Conservation (phyloP, 495 filamentous ascomycete species). For the Annulohypoxylon stygium region DNA sequence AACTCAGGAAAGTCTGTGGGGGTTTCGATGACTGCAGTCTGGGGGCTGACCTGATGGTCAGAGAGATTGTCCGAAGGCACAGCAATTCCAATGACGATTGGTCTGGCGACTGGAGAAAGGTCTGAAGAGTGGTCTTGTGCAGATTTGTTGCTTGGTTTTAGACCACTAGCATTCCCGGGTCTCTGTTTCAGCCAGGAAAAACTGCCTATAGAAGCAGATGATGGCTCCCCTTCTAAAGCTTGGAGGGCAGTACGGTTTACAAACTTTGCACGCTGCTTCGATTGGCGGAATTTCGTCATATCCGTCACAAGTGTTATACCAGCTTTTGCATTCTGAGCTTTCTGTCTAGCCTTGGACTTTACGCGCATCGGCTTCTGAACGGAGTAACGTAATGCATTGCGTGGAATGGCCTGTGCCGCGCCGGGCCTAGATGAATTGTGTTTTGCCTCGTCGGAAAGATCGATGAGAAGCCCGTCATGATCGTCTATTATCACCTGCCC, state of each 20-base stretch:
- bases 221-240: conserved; percentile 61
- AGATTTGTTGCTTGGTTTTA: conserved; percentile 48
- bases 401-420: conserved; percentile 33
- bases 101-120: conserved; percentile 79
- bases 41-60: conserved; percentile 64
- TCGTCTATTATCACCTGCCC: conserved; percentile 45
- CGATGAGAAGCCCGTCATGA: conserved; percentile 48
- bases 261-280: conserved; percentile 54
- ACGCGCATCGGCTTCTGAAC: conserved; percentile 50
- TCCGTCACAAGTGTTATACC: conserved; percentile 77
- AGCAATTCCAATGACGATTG: conserved; percentile 83
- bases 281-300: conserved; percentile 57
- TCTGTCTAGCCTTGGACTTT: conserved; percentile 64
- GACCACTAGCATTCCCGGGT: conserved; percentile 42
- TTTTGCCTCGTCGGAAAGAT: conserved; percentile 34
- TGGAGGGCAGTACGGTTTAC: conserved; percentile 64
- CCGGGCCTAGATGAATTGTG: conserved; percentile 31
- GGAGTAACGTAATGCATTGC: conserved; percentile 43
- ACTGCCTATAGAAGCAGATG: conserved; percentile 56
- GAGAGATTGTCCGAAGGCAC: conserved; percentile 72
- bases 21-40: conserved; percentile 61
- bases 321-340: conserved; percentile 67
- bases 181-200: conserved; percentile 61
- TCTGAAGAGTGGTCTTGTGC: conserved; percentile 55
- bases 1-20: conserved; percentile 53